Percentiles rank a stretch among this genome's conserved stretches.
These are phyloP conservation scores for Pseudogymnoascus sp. DNA, from an alignment of 2,329 filamentous ascomycete genomes.

Conservation along the genomic window DNA sequence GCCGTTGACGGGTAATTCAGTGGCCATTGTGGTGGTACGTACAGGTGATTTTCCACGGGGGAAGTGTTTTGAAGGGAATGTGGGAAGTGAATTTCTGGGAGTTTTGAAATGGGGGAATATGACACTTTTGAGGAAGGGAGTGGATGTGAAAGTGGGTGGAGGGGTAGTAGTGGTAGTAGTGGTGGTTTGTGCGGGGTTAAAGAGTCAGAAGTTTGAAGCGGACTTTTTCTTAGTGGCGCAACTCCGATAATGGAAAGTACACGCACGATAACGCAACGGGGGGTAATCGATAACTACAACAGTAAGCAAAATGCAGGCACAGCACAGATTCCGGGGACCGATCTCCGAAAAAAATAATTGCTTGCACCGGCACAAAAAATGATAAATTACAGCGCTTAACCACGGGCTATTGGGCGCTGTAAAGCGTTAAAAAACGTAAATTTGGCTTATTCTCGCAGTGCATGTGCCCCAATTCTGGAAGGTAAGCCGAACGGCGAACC, in stretches of 20 bases:
- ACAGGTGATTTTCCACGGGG: neutral
- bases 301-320: neutral
- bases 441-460: neutral
- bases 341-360: neutral
- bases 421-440: neutral
- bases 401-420: neutral
- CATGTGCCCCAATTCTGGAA: neutral
- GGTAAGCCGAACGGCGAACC: neutral
- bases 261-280: neutral
- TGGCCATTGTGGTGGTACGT: slow-evolving; percentile 30
- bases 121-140: neutral
- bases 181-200: slow-evolving; percentile 1
- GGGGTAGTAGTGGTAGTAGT: neutral
- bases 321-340: neutral
- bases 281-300: no score
- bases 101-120: neutral
- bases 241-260: neutral
- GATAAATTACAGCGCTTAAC: neutral
- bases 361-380: no score
- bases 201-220: neutral
- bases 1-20: slow-evolving; percentile 36
- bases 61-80: neutral
- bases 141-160: neutral
- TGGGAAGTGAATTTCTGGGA: neutral
- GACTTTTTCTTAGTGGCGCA: neutral